phyloP scores from a whole-genome alignment of 2,329 filamentous ascomycete genomes.

The Huntiella abstrusa region DNA sequence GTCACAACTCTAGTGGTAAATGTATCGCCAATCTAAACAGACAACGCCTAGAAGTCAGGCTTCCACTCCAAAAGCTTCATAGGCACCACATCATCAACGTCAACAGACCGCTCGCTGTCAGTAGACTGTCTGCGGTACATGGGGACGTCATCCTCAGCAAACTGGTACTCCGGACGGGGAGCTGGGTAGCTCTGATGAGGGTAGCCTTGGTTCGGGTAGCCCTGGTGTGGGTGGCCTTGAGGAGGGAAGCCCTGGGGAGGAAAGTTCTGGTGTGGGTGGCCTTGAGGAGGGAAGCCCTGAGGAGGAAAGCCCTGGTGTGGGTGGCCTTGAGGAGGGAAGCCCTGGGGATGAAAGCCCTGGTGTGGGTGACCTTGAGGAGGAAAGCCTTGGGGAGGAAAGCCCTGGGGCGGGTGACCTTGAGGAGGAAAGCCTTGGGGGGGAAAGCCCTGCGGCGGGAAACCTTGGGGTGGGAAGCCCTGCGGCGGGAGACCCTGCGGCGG shows the following conservation, averaged over 20 bases:
- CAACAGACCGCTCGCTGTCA: not conserved
- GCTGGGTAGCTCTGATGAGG: not conserved
- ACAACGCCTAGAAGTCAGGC: not conserved
- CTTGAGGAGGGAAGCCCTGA: not conserved
- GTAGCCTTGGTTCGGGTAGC: not conserved
- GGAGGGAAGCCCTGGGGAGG: not conserved
- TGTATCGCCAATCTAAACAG: not conserved
- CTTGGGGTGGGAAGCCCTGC: not conserved
- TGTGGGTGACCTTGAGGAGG: not conserved
- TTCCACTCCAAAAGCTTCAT: not conserved
- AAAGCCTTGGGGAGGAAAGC: not conserved
- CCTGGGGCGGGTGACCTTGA: not conserved
- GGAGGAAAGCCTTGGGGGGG: not conserved
- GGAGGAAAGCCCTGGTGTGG: not conserved
- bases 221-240: not conserved
- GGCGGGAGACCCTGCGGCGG: not conserved
- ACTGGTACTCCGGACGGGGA: too few species aligned
- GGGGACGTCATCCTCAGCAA: not conserved
- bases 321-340: not conserved
- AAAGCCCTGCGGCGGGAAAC: not conserved
- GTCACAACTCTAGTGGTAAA: not conserved
- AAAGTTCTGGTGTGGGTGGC: not conserved
- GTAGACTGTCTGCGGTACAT: not conserved
- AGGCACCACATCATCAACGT: not conserved
- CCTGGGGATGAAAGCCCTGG: not conserved